A percentile compares a stretch with the other conserved stretches of the same genome.
These are phyloP conservation scores for Castanea crenata DNA, from an alignment of 306 rosid genomes.

Conservation along the genomic window DNA sequence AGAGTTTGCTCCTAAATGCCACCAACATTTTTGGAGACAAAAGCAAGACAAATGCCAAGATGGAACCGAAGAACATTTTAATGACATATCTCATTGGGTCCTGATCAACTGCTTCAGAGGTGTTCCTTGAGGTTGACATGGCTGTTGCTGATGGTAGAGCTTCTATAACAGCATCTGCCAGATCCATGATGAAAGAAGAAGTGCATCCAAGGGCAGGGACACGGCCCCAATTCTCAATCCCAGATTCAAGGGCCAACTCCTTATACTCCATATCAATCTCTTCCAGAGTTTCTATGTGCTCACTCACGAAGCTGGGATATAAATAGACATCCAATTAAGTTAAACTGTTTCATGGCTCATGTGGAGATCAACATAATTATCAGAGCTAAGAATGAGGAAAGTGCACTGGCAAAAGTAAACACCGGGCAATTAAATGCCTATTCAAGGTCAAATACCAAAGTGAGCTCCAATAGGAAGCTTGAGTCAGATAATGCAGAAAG, in stretches of 20 bases:
- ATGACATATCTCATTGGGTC: slow-evolving; percentile 50
- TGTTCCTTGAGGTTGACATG: slow-evolving; percentile 39
- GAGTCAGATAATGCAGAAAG: not conserved
- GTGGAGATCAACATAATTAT: not conserved
- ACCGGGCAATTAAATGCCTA: not conserved
- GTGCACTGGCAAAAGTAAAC: not conserved
- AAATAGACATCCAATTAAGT: not conserved
- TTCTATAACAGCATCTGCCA: slow-evolving; percentile 91
- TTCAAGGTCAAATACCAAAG: not conserved
- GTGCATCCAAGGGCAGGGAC: slow-evolving; percentile 94
- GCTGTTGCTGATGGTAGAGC: slow-evolving; percentile 90
- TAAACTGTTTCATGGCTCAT: not conserved
- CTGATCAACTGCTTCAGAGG: slow-evolving; percentile 44
- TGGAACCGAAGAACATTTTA: slow-evolving; percentile 77
- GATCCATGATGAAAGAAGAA: slow-evolving; percentile 78
- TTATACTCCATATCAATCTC: slow-evolving; percentile 98
- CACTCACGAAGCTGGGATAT: slow-evolving; percentile 85
- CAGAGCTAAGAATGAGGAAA: not conserved
- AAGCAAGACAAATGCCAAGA: slow-evolving; percentile 65
- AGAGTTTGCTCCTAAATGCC: slow-evolving; percentile 56
- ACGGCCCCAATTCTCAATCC: slow-evolving; percentile 91
- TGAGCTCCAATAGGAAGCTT: not conserved
- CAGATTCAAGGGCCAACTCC: slow-evolving; percentile 90
- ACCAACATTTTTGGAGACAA: slow-evolving; percentile 65
- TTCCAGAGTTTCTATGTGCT: slow-evolving; percentile 98